Base-by-base conservation (phyloP, 2,329 filamentous ascomycete genomes). In the Neonectria coccinea region DNA sequence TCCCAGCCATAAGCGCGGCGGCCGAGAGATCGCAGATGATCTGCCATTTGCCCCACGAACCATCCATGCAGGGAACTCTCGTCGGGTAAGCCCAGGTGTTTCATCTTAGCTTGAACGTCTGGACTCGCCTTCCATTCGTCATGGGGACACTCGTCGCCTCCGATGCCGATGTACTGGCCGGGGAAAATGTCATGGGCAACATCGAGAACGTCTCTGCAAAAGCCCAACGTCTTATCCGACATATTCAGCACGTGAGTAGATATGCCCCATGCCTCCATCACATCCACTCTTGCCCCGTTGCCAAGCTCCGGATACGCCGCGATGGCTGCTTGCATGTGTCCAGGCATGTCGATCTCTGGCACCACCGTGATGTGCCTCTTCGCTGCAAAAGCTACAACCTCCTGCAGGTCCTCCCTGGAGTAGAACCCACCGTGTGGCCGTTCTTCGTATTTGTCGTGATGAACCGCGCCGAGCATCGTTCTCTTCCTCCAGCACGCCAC, bases 271-370 rank as follows among this genome's bases (percentile, higher is more conserved):
- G 59, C 39, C 18, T 69, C 67, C 56, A 60, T 57, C 6, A 69
- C 67, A 6, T 60, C 58, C 20, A 68, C 64, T 8, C 51, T 52
- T 29, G 51, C 36, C 9, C 60, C 55, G 27, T 68, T 68, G 18
- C 67, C 67, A 16, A 70, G 66, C 53, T 67, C 67, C 10, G 67
- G 67, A 48, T 70, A 70, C 11, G 67, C 66, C 8, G 67, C 66
- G 27, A 70, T 61, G 18, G 66, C 67, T 3, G 67, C 67, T 45
- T 68, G 67, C 67, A 70, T 70, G 51, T 70, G 67, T 20, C 67
- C 67, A 0, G 67, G 67, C 67, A 70, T 68, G 29, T 70, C 65
- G 7, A 70, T 56, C 66, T 70, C 67, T 14, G 67, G 67, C n/a
- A 70, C 60, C 25, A 68, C 64, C 5, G 64, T 61, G n/a, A 68